Conservation (phyloP, 176 grass and related monocot genomes). For the Dendrocalamus sinicus region DNA sequence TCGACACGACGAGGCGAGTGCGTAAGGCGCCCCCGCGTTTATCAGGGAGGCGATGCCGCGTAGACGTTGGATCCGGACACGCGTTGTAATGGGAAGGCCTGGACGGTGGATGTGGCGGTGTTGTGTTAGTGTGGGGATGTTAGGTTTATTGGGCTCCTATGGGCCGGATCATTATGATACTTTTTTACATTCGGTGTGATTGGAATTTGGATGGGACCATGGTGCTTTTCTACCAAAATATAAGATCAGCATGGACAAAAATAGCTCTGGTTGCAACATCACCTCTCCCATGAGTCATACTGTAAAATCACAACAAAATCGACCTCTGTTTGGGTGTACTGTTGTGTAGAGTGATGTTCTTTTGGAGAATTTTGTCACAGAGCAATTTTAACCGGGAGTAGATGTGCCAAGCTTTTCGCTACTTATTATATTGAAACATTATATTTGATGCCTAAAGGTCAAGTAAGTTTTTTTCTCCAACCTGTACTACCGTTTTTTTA, state of each 20-base stretch:
- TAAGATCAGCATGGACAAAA: background rate
- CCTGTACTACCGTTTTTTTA: no score
- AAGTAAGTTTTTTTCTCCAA: background rate
- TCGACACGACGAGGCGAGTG: background rate
- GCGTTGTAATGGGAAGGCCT: background rate
- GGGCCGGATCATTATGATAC: background rate
- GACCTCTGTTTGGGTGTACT: background rate
- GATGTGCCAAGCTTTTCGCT: background rate
- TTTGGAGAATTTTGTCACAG: background rate
- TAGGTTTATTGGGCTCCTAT: background rate
- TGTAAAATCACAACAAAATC: background rate
- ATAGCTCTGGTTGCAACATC: background rate
- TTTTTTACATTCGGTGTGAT: background rate
- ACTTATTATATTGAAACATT: no score
- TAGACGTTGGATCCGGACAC: constrained; percentile 33
- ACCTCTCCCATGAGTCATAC: background rate
- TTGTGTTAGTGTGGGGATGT: background rate
- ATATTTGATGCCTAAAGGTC: background rate
- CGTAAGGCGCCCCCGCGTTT: background rate
- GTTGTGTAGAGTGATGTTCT: background rate
- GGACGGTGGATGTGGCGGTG: background rate
- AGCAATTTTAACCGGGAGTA: background rate
- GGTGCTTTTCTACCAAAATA: background rate
- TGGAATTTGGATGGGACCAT: background rate
- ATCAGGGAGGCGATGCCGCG: background rate